Conservation (phyloP, 108 stramenopile species). For the Fragilariopsis cylindrus region DNA sequence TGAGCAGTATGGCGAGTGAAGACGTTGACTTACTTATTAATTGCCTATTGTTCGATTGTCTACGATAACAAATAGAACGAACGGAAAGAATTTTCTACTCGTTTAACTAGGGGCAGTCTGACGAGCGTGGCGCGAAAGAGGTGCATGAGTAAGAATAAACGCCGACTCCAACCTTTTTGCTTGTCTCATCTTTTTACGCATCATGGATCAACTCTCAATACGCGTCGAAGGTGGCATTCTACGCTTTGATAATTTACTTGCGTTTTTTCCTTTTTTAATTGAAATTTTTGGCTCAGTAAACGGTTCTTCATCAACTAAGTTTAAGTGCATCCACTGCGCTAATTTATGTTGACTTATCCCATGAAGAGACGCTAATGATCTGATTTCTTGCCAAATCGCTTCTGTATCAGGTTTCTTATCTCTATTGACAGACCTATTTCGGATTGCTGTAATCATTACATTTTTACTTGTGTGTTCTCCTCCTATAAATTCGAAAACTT, state of each 20-base stretch:
- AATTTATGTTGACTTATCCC: slow-evolving; percentile 65
- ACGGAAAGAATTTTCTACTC: not conserved
- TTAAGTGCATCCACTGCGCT: slow-evolving; percentile 55
- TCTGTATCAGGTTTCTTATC: not conserved
- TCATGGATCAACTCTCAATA: too few species aligned
- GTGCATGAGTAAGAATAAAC: slow-evolving; percentile 2
- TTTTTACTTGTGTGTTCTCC: slow-evolving; percentile 89
- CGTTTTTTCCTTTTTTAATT: not conserved
- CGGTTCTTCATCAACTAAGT: not conserved
- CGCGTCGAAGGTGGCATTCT: not conserved
- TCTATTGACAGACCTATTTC: slow-evolving; percentile 7
- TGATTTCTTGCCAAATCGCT: slow-evolving; percentile 41
- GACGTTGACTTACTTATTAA: too few species aligned
- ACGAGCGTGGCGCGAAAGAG: slow-evolving; percentile 6
- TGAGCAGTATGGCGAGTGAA: too few species aligned
- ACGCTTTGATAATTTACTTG: not conserved
- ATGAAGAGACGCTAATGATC: slow-evolving; percentile 51
- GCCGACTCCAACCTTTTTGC: not conserved
- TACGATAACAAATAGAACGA: not conserved
- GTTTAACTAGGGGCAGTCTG: too few species aligned
- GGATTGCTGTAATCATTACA: slow-evolving; percentile 80
- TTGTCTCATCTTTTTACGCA: too few species aligned
- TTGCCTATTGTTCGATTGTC: too few species aligned
- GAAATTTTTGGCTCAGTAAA: not conserved
- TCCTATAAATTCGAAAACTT: slow-evolving; percentile 87